Conservation (phyloP, 2,329 filamentous ascomycete species). For the Byssothecium circinans region DNA sequence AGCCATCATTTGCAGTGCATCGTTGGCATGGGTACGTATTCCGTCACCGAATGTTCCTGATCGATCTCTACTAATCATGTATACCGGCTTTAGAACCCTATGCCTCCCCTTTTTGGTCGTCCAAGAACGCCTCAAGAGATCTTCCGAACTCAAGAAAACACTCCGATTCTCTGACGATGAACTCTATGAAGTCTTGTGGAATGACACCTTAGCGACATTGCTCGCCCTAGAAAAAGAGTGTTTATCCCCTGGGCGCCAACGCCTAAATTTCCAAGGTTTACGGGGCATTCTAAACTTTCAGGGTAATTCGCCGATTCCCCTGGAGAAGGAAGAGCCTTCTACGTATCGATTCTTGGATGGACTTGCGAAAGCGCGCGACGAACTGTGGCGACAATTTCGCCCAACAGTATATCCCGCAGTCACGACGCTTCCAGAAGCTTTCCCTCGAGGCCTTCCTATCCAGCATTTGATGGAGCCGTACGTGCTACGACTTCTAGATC, state of each 20-base stretch:
- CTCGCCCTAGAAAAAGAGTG: constrained; percentile 24
- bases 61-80: neutral
- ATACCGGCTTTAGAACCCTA: constrained; percentile 14
- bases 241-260: constrained; percentile 16
- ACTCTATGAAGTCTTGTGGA: constrained; percentile 24
- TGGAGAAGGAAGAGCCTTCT: constrained; percentile 15
- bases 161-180: constrained; percentile 15
- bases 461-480: constrained; percentile 32
- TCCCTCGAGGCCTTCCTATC: constrained; percentile 39
- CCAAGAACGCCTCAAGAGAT: constrained; percentile 16
- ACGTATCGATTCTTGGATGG: constrained; percentile 41
- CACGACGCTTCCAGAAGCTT: constrained; percentile 27
- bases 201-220: constrained; percentile 21
- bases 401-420: constrained; percentile 22
- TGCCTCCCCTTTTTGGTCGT: constrained; percentile 18
- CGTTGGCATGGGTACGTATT: constrained; percentile 25
- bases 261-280: constrained; percentile 11
- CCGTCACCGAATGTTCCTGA: too few species aligned
- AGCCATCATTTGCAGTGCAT: constrained; percentile 34
- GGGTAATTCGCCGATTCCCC: neutral
- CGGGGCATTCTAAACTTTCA: constrained; percentile 13
- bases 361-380: constrained; percentile 37
- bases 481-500: constrained; percentile 4
- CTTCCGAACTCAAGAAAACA: constrained; percentile 8
- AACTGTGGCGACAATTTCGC: constrained; percentile 35